phyloP scores from a whole-genome alignment of 2,329 filamentous ascomycete genomes.

The Lomentospora prolificans region DNA sequence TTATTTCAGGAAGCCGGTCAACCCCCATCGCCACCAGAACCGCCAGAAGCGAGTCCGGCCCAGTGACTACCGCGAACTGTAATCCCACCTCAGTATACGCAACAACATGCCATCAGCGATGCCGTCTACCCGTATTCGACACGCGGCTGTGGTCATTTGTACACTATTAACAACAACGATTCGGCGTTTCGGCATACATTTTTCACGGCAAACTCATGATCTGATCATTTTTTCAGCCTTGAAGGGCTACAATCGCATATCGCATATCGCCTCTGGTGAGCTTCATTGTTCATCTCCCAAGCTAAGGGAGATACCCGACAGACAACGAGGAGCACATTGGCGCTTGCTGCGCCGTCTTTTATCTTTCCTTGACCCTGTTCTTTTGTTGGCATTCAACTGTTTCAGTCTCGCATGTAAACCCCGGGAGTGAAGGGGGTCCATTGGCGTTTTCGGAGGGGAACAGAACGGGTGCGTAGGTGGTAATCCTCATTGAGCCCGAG shows the following conservation, averaged over 20 bases:
- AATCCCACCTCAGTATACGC: no score
- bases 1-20: slow-evolving; percentile 93
- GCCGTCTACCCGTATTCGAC: no score
- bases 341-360: background rate
- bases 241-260: no score
- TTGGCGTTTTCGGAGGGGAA: background rate
- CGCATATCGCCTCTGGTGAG: background rate
- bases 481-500: background rate
- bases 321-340: background rate
- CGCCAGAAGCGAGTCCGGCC: slow-evolving; percentile 70
- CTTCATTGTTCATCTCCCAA: background rate
- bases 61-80: slow-evolving; percentile 84
- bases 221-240: no score
- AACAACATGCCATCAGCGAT: no score
- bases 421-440: background rate
- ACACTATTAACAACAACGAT: background rate
- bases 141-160: no score
- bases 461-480: background rate
- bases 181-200: no score
- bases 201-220: no score
- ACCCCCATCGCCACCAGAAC: slow-evolving; percentile 82
- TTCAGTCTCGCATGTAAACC: background rate
- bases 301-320: background rate
- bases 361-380: background rate
- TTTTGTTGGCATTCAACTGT: background rate